Percentiles rank a stretch among this genome's conserved stretches.
phyloP scores from a whole-genome alignment of 1,284 basidiomycete genomes.

The Cystobasidiaceae sp. region DNA sequence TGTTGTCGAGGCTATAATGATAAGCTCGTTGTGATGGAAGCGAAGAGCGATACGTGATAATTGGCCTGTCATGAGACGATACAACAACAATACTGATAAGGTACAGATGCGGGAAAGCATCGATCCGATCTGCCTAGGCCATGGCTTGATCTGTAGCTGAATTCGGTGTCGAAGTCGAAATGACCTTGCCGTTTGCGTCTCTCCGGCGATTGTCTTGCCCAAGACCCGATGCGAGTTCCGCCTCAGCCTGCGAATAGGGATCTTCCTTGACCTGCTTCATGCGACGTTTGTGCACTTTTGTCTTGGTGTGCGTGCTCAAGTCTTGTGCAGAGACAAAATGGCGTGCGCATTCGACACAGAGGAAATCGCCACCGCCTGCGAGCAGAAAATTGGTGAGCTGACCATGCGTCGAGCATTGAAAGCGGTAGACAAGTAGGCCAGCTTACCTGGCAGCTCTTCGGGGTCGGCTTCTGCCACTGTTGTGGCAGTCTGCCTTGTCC shows the following conservation, averaged over 20 bases:
- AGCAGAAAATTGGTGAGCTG: not conserved
- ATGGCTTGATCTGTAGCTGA: not conserved
- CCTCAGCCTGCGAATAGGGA: conserved; percentile 25
- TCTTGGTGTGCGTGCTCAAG: conserved; percentile 23
- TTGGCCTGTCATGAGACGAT: not conserved
- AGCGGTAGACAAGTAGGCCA: not conserved
- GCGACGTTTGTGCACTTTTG: conserved; percentile 27
- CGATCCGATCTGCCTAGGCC: not conserved
- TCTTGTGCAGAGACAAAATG: conserved; percentile 27
- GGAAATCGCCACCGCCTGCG: conserved; percentile 29
- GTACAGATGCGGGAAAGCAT: not conserved
- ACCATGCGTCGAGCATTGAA: not conserved
- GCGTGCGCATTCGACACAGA: conserved; percentile 32
- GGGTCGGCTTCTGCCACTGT: conserved; percentile 24
- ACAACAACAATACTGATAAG: not conserved
- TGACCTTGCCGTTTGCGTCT: conserved; percentile 17
- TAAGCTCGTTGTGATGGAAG: conserved; percentile 10
- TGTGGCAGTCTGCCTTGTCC: conserved; percentile 7
- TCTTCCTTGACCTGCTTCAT: conserved; percentile 33
- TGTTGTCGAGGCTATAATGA: conserved; percentile 48
- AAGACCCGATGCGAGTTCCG: conserved; percentile 23
- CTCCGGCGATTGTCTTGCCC: conserved; percentile 23
- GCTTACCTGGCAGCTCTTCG: conserved; percentile 30
- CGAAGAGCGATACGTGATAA: not conserved
- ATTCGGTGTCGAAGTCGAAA: not conserved